Conservation (phyloP, 306 rosid genomes). For the Betula pendula region DNA sequence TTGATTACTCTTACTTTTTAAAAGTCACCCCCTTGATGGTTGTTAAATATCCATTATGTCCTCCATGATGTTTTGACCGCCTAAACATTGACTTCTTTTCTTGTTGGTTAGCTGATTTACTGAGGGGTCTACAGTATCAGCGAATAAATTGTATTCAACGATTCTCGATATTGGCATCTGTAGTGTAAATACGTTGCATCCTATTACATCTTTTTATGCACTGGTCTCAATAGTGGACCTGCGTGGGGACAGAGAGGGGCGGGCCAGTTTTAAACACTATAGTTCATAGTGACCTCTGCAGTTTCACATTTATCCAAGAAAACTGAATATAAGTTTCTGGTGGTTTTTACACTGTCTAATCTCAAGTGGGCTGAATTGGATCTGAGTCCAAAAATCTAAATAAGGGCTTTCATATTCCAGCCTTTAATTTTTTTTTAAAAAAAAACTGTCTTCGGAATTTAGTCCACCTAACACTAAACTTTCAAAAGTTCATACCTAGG, state of each 20-base stretch:
- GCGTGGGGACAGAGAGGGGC: slow-evolving; percentile 45
- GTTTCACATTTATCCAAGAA: slow-evolving; percentile 33
- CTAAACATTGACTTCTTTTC: slow-evolving; percentile 45
- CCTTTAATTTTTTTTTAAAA: background rate
- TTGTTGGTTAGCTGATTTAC: slow-evolving; percentile 41
- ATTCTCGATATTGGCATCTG: slow-evolving; percentile 38
- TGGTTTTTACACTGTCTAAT: slow-evolving; percentile 31
- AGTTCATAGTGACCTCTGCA: slow-evolving; percentile 29
- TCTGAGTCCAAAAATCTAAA: slow-evolving; percentile 11
- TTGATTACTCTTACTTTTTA: slow-evolving; percentile 43
- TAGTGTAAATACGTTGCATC: slow-evolving; percentile 41
- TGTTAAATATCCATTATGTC: slow-evolving; percentile 37
- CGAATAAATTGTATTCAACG: slow-evolving; percentile 9
- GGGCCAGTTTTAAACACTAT: slow-evolving; percentile 35
- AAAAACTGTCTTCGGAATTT: background rate
- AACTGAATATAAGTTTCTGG: slow-evolving; percentile 26
- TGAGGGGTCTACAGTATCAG: slow-evolving; percentile 24
- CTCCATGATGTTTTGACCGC: slow-evolving; percentile 41
- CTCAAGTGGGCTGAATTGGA: slow-evolving; percentile 24
- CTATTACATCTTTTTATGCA: slow-evolving; percentile 61
- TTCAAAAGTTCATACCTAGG: background rate
- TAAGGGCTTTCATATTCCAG: background rate
- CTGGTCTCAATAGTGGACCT: slow-evolving; percentile 48
- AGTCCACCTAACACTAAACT: background rate
- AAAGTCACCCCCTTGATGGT: slow-evolving; percentile 37